Evolutionary conservation across 345 rosid genomes (phyloP), one percentile per base, ranked within the genome.

Genomic region (Rhodamnia argentea): DNA sequence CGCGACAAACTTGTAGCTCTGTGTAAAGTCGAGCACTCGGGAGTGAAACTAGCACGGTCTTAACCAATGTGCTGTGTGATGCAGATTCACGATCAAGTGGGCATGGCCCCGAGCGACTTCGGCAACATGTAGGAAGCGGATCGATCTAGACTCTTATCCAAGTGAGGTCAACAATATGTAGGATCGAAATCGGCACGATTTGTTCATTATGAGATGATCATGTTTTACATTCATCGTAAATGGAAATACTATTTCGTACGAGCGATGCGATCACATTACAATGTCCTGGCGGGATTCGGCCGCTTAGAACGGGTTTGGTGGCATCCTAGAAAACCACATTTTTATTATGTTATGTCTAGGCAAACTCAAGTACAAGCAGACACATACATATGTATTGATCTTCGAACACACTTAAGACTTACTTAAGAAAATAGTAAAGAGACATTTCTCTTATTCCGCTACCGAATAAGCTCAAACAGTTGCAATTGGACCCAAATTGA

Each of bases 401-500:
- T 37, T 37, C 47, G 40, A 37, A 37, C 81, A 10, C 81, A 70
- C 37, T 15, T 29, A 8, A 37, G 78, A 70, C 47, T 70, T 37
- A 70, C 78, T 32, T 70, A 70, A 64, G 78, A 64, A 18, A 37
- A 70, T 70, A 70, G 26, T 22, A 1, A 70, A 32, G 47, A 70
- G 47, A 70, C 26, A 5, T 9, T 22, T 20, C 26, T 70, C 26
- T 70, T 5, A 18, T 37, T 18, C 26, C 26, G 4, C 81, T 70
- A 9, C 24, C 15, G 47, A 22, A 70, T 37, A 70, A 37, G 81
- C 26, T 70, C 85, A 91, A 60, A 92, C 94, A 7, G 90, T 83
- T 13, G 92, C 91, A 62, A 87, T 89, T 1, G 95, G 92, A 62
- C 83, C 94, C 87, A 83, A 40, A 10, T 74, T 82, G 18, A 88